Percentiles rank a stretch among this genome's conserved stretches.
Conservation (phyloP, 352 stramenopile species). For the Phytophthora boehmeriae region DNA sequence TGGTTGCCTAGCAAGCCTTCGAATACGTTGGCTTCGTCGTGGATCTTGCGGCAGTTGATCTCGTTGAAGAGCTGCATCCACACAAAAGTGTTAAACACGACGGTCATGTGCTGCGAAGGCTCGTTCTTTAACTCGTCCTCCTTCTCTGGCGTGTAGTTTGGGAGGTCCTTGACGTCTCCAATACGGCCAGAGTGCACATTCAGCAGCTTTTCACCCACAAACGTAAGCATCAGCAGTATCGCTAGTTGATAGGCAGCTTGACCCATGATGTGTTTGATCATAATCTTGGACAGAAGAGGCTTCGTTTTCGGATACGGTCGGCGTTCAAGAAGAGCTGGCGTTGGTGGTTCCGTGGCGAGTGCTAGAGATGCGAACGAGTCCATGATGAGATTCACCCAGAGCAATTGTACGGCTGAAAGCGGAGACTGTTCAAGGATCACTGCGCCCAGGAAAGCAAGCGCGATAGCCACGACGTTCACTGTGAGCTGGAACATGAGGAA, state of each 20-base stretch:
- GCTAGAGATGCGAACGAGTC: constrained; percentile 96
- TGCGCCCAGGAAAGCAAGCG: constrained; percentile 91
- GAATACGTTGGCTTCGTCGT: constrained; percentile 94
- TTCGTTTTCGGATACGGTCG: constrained; percentile 92
- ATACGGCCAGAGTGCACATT: constrained; percentile 50
- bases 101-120: constrained; percentile 93
- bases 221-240: constrained; percentile 90
- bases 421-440: constrained; percentile 83
- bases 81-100: constrained; percentile 98
- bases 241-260: constrained; percentile 92
- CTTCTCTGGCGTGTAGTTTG: background rate
- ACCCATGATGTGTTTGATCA: constrained; percentile 96
- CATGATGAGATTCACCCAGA: constrained; percentile 99
- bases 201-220: constrained; percentile 65
- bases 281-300: constrained; percentile 92
- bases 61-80: constrained; percentile 96
- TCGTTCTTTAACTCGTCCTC: constrained; percentile 36
- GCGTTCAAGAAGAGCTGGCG: constrained; percentile 89
- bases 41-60: constrained; percentile 82
- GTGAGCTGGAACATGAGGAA: constrained; percentile 99
- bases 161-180: constrained; percentile 23
- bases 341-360: constrained; percentile 94
- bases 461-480: constrained; percentile 96
- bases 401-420: constrained; percentile 95
- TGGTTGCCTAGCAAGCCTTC: constrained; percentile 90